A percentile compares a stretch with the other conserved stretches of the same genome.
Evolutionary conservation across 768 basidiomycete species (phyloP).

Genomic region (Trametes maxima): DNA sequence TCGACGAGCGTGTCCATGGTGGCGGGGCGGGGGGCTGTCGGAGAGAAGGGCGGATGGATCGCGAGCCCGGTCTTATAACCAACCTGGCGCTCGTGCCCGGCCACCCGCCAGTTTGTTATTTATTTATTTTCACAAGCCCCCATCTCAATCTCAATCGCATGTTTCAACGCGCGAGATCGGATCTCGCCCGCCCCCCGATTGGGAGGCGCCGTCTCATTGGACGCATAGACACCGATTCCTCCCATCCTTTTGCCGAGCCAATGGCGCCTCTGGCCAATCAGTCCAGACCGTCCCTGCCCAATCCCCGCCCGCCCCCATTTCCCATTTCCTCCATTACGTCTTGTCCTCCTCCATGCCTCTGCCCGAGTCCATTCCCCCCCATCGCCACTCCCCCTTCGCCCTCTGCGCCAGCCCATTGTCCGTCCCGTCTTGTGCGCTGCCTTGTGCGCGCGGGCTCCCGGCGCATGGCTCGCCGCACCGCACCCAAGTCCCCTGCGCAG

Average conservation of each 20-base stretch:
- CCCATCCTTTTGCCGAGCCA: constrained; percentile 23
- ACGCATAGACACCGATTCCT: constrained; percentile 24
- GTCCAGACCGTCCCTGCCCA: constrained; percentile 16
- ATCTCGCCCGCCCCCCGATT: constrained; percentile 13
- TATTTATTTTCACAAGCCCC: constrained; percentile 15
- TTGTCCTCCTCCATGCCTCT: constrained; percentile 3
- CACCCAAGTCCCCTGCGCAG: background rate
- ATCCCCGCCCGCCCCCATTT: constrained; percentile 1
- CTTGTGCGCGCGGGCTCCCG: background rate
- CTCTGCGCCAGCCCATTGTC: background rate
- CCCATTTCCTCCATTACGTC: constrained; percentile 15
- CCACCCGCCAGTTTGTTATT: constrained; percentile 7
- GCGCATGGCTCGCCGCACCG: too few relatives aligned
- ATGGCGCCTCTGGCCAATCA: constrained; percentile 21
- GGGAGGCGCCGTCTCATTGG: constrained; percentile 23
- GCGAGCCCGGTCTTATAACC: constrained; percentile 23
- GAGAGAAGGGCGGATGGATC: constrained; percentile 22
- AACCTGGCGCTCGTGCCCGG: constrained; percentile 6
- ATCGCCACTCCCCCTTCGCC: background rate
- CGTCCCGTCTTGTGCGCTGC: background rate
- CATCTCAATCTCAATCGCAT: constrained; percentile 10
- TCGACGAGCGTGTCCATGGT: constrained; percentile 25
- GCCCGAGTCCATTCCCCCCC: constrained; percentile 2
- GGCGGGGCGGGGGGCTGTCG: constrained; percentile 27
- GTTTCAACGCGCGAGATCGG: constrained; percentile 14